Evolutionary conservation across 305 asterid species (phyloP).

Genomic region (Rubia occidens): DNA sequence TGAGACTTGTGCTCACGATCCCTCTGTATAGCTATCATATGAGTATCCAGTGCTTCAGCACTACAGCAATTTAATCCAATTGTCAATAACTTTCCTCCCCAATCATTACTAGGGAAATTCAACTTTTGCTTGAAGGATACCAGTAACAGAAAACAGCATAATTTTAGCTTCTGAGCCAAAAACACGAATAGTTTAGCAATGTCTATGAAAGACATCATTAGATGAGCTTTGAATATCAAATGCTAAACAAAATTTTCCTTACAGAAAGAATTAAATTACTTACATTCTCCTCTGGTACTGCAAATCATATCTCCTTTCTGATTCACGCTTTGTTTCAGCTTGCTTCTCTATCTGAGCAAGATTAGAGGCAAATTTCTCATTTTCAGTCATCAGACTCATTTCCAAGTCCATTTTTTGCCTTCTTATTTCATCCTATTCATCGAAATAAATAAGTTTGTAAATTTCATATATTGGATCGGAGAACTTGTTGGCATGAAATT

Average conservation of each 20-base stretch:
- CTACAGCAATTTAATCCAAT: conserved; percentile 32
- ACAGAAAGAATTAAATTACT: conserved; percentile 13
- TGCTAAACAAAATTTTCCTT: background rate
- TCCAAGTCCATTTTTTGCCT: conserved; percentile 53
- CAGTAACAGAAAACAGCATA: background rate
- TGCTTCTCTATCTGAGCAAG: conserved; percentile 35
- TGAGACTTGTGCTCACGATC: conserved; percentile 81
- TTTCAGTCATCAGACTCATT: conserved; percentile 40
- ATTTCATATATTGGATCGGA: background rate
- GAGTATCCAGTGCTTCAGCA: conserved; percentile 90
- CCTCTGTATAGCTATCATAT: conserved; percentile 74
- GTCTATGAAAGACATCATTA: background rate
- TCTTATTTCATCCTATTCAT: conserved; percentile 69
- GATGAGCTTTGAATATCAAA: background rate
- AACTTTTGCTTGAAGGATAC: background rate
- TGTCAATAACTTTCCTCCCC: conserved; percentile 19
- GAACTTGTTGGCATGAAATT: background rate
- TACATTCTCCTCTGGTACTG: conserved; percentile 76
- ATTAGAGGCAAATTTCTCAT: conserved; percentile 38
- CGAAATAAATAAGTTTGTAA: conserved; percentile 20
- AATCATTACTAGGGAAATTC: conserved; percentile 5
- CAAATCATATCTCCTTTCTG: conserved; percentile 59
- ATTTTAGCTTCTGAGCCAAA: background rate
- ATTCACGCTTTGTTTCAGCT: conserved; percentile 47
- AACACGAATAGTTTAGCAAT: background rate